Evolutionary conservation across 164 flowering plant species (phyloP).

Genomic region (Nelumbo lutea): DNA sequence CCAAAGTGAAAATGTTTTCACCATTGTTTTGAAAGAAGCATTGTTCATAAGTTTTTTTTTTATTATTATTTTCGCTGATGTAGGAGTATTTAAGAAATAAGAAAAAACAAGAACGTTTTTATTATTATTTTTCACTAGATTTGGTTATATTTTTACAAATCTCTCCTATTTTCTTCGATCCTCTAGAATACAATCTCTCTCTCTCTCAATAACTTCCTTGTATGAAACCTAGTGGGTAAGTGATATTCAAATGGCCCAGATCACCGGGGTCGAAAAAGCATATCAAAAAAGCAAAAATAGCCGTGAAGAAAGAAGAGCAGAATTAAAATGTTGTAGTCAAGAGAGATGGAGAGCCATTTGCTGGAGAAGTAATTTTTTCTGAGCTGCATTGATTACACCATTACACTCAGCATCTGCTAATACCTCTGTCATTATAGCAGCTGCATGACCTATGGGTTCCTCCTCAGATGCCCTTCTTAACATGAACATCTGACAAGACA

Average conservation of each 20-base stretch:
- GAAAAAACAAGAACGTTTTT: too few relatives aligned
- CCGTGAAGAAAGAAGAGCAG: not conserved
- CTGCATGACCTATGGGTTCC: conserved; percentile 71
- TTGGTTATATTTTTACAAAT: too few relatives aligned
- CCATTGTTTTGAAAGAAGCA: too few relatives aligned
- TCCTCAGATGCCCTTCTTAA: conserved; percentile 52
- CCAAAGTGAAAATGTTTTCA: too few relatives aligned
- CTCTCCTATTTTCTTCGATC: too few relatives aligned
- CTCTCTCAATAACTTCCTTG: not conserved
- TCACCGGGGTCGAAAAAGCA: not conserved
- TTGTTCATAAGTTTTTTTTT: too few relatives aligned
- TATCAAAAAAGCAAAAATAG: not conserved
- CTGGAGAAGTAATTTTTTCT: conserved; percentile 62
- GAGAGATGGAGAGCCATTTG: conserved; percentile 67
- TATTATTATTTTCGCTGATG: too few relatives aligned
- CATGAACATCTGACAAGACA: conserved; percentile 52
- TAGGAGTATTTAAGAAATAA: too few relatives aligned
- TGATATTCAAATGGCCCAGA: not conserved
- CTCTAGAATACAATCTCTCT: too few relatives aligned
- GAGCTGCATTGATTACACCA: conserved; percentile 61
- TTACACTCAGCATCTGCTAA: conserved; percentile 66
- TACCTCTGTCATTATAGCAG: conserved; percentile 70
- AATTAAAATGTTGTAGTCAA: conserved; percentile 14
- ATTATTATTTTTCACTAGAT: too few relatives aligned
- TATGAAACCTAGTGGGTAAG: not conserved